phyloP scores from a whole-genome alignment of 495 filamentous ascomycete species.

The Saxophila tyrrhenica region DNA sequence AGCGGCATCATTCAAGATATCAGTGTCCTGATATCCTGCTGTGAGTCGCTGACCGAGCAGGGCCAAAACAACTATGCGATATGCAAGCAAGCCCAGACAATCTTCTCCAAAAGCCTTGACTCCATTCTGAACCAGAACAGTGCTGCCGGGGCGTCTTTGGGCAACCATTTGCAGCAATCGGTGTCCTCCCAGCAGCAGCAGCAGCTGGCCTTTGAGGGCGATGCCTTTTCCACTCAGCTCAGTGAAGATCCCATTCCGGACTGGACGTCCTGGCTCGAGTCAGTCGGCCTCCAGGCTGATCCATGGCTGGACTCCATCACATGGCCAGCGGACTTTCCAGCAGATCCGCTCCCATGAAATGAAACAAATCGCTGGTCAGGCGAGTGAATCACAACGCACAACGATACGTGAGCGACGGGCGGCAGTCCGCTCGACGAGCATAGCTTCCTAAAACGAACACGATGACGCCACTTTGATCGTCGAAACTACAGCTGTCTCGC shows the following conservation, averaged over 20 bases:
- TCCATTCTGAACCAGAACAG: not conserved
- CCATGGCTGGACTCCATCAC: not conserved
- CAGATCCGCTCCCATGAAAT: not conserved
- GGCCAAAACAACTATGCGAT: not conserved
- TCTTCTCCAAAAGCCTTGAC: not conserved
- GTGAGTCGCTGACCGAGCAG: not conserved
- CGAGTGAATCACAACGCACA: not conserved
- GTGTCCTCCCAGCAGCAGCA: not conserved
- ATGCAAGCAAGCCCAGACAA: not conserved
- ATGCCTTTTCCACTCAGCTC: not conserved
- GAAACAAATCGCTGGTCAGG: not conserved
- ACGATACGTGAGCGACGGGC: no score
- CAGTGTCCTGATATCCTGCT: not conserved
- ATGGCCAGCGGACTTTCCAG: not conserved
- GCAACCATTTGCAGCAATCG: not conserved
- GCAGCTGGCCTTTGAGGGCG: not conserved
- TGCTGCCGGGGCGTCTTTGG: not conserved
- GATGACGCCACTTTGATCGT: no score
- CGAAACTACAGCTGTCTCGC: no score
- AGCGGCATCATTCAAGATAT: constrained; percentile 2
- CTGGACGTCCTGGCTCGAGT: not conserved
- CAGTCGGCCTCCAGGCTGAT: not conserved
- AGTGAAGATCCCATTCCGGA: not conserved
- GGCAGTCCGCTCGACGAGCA: no score
- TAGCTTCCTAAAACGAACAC: no score